These are phyloP conservation scores for Chaetoceros muelleri DNA, from an alignment of 108 stramenopile genomes.

Conservation along the genomic window DNA sequence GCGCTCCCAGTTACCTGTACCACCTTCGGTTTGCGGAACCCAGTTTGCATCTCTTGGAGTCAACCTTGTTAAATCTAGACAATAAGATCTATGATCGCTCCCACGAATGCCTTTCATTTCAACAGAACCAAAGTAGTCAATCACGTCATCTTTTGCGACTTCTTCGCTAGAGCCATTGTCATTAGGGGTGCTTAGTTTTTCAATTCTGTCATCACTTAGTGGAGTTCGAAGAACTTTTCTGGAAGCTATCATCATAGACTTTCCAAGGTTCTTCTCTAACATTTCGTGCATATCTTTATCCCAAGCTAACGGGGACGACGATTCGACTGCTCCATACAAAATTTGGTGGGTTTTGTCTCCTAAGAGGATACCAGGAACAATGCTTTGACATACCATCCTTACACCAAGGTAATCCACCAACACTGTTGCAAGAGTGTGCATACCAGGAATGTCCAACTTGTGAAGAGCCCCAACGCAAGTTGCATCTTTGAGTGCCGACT, in stretches of 20 bases:
- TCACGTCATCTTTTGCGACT: conserved; percentile 20
- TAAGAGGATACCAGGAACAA: conserved; percentile 81
- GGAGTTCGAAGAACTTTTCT: conserved; percentile 42
- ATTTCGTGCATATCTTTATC: conserved; percentile 75
- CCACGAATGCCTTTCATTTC: conserved; percentile 90
- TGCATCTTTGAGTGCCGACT: conserved; percentile 59
- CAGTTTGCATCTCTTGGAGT: conserved; percentile 96
- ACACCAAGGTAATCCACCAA: conserved; percentile 82
- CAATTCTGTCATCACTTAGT: conserved; percentile 31
- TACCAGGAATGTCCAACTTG: conserved; percentile 44
- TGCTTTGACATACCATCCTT: conserved; percentile 80
- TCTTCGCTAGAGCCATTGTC: conserved; percentile 9
- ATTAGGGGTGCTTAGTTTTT: conserved; percentile 20
- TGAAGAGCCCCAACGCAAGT: conserved; percentile 51
- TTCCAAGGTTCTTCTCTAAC: conserved; percentile 51
- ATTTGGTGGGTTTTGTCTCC: conserved; percentile 81
- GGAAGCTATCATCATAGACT: conserved; percentile 54
- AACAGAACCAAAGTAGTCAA: conserved; percentile 64
- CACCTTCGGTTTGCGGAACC: conserved; percentile 58
- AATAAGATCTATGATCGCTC: conserved; percentile 83
- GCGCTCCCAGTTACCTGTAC: conserved; percentile 63
- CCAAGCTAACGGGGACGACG: conserved; percentile 44
- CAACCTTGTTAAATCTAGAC: conserved; percentile 83
- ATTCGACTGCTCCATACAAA: conserved; percentile 85
- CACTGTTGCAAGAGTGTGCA: conserved; percentile 89